Evolutionary conservation across 2,329 filamentous ascomycete species (phyloP).

Genomic region (Ceratocystiopsis minuta): DNA sequence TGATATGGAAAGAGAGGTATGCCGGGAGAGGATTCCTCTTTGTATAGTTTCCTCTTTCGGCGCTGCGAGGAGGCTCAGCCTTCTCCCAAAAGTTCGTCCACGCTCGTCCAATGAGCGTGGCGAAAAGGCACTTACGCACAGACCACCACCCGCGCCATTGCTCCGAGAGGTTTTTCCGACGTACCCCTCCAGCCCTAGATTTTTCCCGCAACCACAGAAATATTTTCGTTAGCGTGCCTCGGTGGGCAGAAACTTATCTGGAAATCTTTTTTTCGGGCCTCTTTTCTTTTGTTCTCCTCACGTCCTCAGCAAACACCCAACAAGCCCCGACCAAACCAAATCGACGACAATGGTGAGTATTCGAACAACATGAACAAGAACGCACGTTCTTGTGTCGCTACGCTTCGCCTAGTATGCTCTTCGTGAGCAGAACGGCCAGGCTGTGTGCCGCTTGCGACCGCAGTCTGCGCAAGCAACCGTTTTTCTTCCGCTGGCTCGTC

Average conservation of each 20-base stretch:
- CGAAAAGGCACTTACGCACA: too few species aligned
- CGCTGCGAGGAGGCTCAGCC: too few species aligned
- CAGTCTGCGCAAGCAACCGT: conserved; percentile 4
- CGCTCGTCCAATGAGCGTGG: background rate
- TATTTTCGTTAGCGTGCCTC: conserved; percentile 3
- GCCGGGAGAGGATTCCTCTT: background rate
- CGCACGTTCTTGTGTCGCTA: background rate
- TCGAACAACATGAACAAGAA: conserved; percentile 22
- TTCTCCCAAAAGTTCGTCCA: conserved; percentile 1
- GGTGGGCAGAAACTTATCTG: too few species aligned
- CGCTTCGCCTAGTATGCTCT: conserved; percentile 10
- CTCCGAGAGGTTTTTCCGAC: too few species aligned
- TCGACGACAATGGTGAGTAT: conserved; percentile 45
- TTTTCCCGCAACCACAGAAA: conserved; percentile 5
- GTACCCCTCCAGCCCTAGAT: conserved; percentile 10
- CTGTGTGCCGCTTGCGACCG: conserved; percentile 3
- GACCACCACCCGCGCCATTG: too few species aligned
- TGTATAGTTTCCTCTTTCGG: too few species aligned
- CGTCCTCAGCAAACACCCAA: background rate
- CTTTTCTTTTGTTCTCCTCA: conserved; percentile 4
- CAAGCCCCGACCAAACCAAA: conserved; percentile 9
- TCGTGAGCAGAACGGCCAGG: conserved; percentile 9
- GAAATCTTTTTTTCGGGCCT: background rate
- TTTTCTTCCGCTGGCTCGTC: conserved; percentile 6
- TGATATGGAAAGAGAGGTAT: background rate